Evolutionary conservation across 345 rosid genomes (phyloP).

Genomic region (Schrenkiella parvula): DNA sequence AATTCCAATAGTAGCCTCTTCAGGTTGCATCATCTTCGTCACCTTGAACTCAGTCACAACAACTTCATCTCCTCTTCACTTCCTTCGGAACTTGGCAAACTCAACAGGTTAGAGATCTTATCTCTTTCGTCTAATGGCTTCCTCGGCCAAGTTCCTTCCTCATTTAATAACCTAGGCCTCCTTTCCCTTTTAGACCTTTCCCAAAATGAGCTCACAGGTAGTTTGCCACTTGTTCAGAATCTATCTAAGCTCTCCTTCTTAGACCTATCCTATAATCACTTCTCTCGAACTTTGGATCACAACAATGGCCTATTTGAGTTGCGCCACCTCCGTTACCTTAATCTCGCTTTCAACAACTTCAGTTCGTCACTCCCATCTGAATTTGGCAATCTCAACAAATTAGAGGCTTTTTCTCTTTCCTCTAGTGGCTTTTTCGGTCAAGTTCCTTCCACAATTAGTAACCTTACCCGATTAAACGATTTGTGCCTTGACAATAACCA

Average conservation of each 20-base stretch:
- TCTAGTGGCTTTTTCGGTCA: neutral
- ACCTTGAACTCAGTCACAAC: neutral
- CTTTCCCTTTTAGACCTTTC: neutral
- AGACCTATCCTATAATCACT: neutral
- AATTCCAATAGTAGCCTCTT: constrained; percentile 24
- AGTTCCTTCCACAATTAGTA: constrained; percentile 13
- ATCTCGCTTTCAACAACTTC: neutral
- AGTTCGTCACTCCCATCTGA: neutral
- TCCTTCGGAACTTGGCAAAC: neutral
- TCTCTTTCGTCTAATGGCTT: neutral
- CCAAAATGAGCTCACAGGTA: neutral
- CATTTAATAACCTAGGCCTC: neutral
- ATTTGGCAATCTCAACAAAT: neutral
- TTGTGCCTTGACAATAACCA: neutral
- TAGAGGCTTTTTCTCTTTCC: neutral
- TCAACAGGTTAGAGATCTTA: neutral
- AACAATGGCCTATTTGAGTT: neutral
- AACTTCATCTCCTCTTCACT: constrained; percentile 11
- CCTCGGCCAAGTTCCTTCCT: constrained; percentile 5
- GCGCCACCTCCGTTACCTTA: neutral
- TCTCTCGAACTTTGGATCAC: neutral
- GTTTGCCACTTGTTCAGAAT: neutral
- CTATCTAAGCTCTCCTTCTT: neutral
- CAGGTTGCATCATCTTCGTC: neutral
- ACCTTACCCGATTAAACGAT: neutral